Base-by-base conservation (phyloP, 441 rosid species). In the Gossypium lobatum region DNA sequence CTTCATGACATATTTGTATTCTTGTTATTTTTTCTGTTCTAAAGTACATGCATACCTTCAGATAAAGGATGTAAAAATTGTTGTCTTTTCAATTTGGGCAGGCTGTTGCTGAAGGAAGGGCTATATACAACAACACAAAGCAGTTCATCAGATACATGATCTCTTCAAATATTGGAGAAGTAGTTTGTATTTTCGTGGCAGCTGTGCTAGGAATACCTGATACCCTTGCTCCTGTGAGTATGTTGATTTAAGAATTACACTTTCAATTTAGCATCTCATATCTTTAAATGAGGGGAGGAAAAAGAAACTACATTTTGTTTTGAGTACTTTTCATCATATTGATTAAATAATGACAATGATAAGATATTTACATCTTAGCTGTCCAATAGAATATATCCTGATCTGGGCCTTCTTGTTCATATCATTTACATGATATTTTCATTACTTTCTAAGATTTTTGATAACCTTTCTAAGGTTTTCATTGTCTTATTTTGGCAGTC, bases 51-150 rank as follows among this genome's bases (percentile, higher is more conserved):
- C 59, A 50, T 62, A 6, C 42, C 16, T 58, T 5, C 14, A 10
- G 18, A 18, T 77, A 17, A 9, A 64, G 59, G 46, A 16, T 53
- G 18, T 66, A 66, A 55, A 21, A 60, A 45, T 64, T 77, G 77
- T 78, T 67, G 58, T n/a, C 65, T 57, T 54, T 73, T 53, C 61
- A 52, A 64, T 78, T 23, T 55, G 34, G 54, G 75, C 91, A 95
- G 99, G 99, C 99, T 74, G 92, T 95, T 83, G 99, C 99, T 48
- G 99, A 95, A 84, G 99, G 99, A 82, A 89, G 99, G 83, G 99
- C 99, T 68, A 95, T 95, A 77, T 95, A 95, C 85, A 93, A 95
- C 80, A 95, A 93, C 83, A 95, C 99, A 1, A 95, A 95, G 88
- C 99, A 95, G 75, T 95, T 95, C 79, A 95, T 93, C 83, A 86